Evolutionary conservation across 2,329 filamentous ascomycete species (phyloP).

Genomic region (Cordyceps pruinosa): DNA sequence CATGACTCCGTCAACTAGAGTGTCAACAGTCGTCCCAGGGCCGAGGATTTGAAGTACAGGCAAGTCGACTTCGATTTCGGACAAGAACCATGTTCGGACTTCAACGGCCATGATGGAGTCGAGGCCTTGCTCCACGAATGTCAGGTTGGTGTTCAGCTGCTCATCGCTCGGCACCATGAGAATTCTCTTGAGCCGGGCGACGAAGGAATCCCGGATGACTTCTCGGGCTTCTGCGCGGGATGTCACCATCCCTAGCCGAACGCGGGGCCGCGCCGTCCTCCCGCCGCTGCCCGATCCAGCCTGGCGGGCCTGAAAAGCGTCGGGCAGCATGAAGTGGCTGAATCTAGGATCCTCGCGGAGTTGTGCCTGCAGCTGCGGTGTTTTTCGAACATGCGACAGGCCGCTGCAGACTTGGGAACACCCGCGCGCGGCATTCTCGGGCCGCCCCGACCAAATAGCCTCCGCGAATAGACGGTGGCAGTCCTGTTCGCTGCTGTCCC

Average conservation of each 20-base stretch:
- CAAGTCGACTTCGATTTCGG: conserved; percentile 34
- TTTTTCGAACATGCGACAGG: neutral
- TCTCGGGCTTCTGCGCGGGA: too few species aligned
- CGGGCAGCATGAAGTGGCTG: neutral
- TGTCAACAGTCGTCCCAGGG: neutral
- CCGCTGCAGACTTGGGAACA: neutral
- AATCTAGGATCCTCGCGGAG: neutral
- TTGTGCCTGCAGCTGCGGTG: neutral
- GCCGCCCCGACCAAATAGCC: neutral
- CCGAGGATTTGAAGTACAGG: conserved; percentile 33
- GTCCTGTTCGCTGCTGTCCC: neutral
- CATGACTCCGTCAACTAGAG: neutral
- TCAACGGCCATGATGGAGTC: conserved; percentile 21
- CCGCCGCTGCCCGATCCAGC: neutral
- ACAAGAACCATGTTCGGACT: conserved; percentile 40
- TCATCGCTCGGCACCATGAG: neutral
- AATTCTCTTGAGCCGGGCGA: neutral
- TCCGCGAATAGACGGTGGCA: neutral
- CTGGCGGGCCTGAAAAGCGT: neutral
- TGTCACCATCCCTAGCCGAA: neutral
- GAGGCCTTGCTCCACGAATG: conserved; percentile 12
- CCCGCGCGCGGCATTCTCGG: too few species aligned
- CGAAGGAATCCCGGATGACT: too few species aligned
- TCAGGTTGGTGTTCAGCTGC: neutral
- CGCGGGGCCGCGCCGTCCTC: too few species aligned